phyloP scores from a whole-genome alignment of 2,329 filamentous ascomycete genomes.

The Ophiosphaerella narmari region DNA sequence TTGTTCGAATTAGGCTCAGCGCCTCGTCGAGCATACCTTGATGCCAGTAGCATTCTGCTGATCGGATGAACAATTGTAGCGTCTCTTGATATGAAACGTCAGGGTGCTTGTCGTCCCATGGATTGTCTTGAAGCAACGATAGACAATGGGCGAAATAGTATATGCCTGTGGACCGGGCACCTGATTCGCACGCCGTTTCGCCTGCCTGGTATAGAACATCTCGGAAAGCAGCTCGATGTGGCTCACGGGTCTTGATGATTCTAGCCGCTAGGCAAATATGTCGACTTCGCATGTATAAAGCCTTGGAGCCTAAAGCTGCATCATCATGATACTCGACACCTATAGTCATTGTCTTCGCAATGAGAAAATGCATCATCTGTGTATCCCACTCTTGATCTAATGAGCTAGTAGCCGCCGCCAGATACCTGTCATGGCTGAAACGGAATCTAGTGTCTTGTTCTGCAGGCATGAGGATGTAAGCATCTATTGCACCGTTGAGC shows the following conservation, averaged over 20 bases:
- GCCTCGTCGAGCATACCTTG: slow-evolving; percentile 73
- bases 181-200: slow-evolving; percentile 76
- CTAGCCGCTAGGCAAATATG: slow-evolving; percentile 80
- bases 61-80: slow-evolving; percentile 69
- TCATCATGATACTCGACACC: slow-evolving; percentile 64
- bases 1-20: slow-evolving; percentile 67
- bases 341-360: slow-evolving; percentile 79
- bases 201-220: slow-evolving; percentile 80
- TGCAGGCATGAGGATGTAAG: slow-evolving; percentile 79
- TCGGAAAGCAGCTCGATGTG: slow-evolving; percentile 68
- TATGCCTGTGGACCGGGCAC: slow-evolving; percentile 78
- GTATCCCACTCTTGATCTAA: slow-evolving; percentile 65
- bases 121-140: slow-evolving; percentile 74
- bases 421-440: slow-evolving; percentile 87
- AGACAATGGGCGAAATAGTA: slow-evolving; percentile 82
- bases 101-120: slow-evolving; percentile 71
- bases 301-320: slow-evolving; percentile 53
- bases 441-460: slow-evolving; percentile 84
- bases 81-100: slow-evolving; percentile 89
- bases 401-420: slow-evolving; percentile 67
- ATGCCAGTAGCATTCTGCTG: slow-evolving; percentile 82
- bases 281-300: slow-evolving; percentile 72
- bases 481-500: slow-evolving; percentile 79
- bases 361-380: slow-evolving; percentile 80
- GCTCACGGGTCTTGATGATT: slow-evolving; percentile 71